Conservation (phyloP, 306 rosid species). For the Pterocarpus macrocarpus region DNA sequence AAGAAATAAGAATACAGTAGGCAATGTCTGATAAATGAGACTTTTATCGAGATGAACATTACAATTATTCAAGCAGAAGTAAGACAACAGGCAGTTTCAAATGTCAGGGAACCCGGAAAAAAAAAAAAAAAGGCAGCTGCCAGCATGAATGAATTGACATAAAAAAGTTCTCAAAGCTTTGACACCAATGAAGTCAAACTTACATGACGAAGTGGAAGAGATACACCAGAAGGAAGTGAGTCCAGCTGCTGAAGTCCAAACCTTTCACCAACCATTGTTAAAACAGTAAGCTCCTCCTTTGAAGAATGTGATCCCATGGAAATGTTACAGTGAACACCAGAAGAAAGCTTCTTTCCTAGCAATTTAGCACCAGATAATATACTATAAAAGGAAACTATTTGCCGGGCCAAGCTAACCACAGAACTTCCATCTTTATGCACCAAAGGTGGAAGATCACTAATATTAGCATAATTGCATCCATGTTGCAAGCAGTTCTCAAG, state of each 20-base stretch:
- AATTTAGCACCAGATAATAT: slow-evolving; percentile 83
- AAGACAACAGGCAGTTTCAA: slow-evolving; percentile 29
- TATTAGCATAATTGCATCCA: slow-evolving; percentile 66
- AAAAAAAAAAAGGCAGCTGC: slow-evolving; percentile 1
- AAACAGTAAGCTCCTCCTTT: slow-evolving; percentile 84
- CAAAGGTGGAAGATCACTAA: slow-evolving; percentile 72
- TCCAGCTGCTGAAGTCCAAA: slow-evolving; percentile 97
- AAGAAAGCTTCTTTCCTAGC: slow-evolving; percentile 79
- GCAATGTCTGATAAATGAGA: slow-evolving; percentile 36
- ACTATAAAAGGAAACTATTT: slow-evolving; percentile 83
- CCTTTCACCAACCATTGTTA: slow-evolving; percentile 97
- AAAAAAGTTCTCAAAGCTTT: slow-evolving; percentile 19
- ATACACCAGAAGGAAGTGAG: slow-evolving; percentile 90
- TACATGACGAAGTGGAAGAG: slow-evolving; percentile 94
- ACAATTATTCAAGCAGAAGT: slow-evolving; percentile 10
- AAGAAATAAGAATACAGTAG: slow-evolving; percentile 16
- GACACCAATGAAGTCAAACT: slow-evolving; percentile 47
- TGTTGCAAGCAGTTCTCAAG: slow-evolving; percentile 82
- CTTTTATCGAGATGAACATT: slow-evolving; percentile 24
- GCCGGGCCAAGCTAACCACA: slow-evolving; percentile 85
- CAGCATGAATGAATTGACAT: slow-evolving; percentile 17
- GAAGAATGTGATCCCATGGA: slow-evolving; percentile 81
- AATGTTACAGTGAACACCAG: slow-evolving; percentile 83
- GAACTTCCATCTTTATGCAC: slow-evolving; percentile 72
- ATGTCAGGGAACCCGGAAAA: not conserved